Evolutionary conservation across 352 stramenopile species (phyloP).

Genomic region (Phytophthora vignae): DNA sequence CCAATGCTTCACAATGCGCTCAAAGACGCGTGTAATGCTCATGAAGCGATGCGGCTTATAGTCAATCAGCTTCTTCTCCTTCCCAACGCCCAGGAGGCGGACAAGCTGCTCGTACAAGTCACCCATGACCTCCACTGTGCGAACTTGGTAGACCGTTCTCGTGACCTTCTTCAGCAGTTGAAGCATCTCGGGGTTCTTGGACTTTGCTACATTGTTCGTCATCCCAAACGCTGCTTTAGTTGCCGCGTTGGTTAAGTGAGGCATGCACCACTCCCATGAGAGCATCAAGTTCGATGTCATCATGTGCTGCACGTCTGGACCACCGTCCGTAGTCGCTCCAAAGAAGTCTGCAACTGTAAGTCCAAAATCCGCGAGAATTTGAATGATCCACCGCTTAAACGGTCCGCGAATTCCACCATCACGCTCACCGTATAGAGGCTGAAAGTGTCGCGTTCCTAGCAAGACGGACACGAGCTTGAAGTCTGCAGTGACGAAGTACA

Average conservation of each 20-base stretch:
- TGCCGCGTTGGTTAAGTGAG: constrained; percentile 11
- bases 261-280: constrained; percentile 4
- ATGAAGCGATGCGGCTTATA: constrained; percentile 18
- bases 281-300: constrained; percentile 4
- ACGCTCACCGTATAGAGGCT: constrained; percentile 2
- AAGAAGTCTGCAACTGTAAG: constrained; percentile 6
- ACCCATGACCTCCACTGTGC: not conserved
- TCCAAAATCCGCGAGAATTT: constrained; percentile 5
- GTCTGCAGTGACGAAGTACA: not conserved
- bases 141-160: constrained; percentile 6
- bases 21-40: constrained; percentile 1
- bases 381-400: constrained; percentile 17
- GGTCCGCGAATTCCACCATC: not conserved
- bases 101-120: constrained; percentile 6
- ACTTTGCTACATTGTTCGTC: not conserved
- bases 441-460: constrained; percentile 12
- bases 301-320: constrained; percentile 6
- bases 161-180: constrained; percentile 2
- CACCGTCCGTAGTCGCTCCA: constrained; percentile 1
- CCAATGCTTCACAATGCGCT: constrained; percentile 13
- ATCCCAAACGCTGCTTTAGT: constrained; percentile 9
- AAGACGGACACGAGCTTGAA: constrained; percentile 3
- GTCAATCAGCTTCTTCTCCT: constrained; percentile 11
- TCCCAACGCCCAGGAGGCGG: constrained; percentile 5
- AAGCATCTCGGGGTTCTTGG: constrained; percentile 10